Base-by-base conservation (phyloP, 148 eudicot species). In the Fallopia convolvulus region DNA sequence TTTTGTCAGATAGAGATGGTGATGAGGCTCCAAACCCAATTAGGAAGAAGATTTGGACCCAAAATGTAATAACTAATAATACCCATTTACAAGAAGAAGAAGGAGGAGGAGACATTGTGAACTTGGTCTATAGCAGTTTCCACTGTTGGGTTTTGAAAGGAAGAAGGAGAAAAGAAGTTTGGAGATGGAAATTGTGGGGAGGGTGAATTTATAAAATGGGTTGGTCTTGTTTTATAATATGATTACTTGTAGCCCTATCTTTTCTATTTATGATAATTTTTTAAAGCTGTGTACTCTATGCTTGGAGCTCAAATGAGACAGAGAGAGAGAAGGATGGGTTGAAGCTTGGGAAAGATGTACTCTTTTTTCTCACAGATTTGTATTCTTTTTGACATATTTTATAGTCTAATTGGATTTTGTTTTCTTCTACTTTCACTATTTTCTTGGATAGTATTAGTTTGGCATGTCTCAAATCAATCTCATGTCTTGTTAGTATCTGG, bases 1-100 rank as follows among this genome's bases (percentile, higher is more conserved):
- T 89, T 79, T 80, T 88, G 73, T 92, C 98, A 61, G 79, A 53
- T 8, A 20, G 56, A 74, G 76, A 74, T 26, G 76, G 40, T 48
- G 56, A 42, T 49, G 53, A 74, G 40, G 15, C 13, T 74, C 44
- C 72, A 14, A 39, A 0, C 10, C 72, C 76, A 74, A 47, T 48
- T 30, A 52, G 40, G 40, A 74, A 52, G 36, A 52, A 74, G 58
- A 47, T 23, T 44, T 74, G 76, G 40, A 74, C 13, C 76, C 53
- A 14, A 10, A 74, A 17, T 47, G 76, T 40, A 26, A 74, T 47
- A 39, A 8, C 60, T 47, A 33, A 23, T 17, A 47, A 40, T 74
- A 44, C 42, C 55, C 76, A 23, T 52, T 9, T 47, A 48, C 6
- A 44, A 74, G 75, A 46, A 46, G 52, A 44, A 72, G 75, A 42